phyloP scores from a whole-genome alignment of 2,329 filamentous ascomycete genomes.

The Penicillium sp. region DNA sequence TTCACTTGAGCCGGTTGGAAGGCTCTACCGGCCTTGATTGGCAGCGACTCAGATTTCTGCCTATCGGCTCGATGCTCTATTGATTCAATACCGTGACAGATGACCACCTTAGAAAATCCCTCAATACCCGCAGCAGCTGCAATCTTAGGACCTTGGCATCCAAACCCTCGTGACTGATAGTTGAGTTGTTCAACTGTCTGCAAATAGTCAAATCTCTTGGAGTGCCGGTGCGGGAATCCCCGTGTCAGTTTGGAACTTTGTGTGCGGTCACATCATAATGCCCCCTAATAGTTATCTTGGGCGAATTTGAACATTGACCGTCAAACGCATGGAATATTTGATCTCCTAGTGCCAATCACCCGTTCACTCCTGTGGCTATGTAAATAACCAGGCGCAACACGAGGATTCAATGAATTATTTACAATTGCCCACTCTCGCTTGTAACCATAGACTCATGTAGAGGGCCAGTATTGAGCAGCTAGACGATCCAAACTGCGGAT shows the following conservation, averaged over 20 bases:
- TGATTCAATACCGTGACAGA: constrained; percentile 1
- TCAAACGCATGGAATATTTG: background rate
- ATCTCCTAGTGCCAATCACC: background rate
- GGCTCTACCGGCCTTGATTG: background rate
- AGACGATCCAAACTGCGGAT: no score
- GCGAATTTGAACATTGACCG: background rate
- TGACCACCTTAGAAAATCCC: background rate
- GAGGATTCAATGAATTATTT: background rate
- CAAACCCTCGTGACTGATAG: background rate
- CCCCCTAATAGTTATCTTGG: background rate
- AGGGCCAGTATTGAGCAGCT: no score
- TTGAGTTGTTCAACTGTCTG: background rate
- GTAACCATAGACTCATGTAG: no score
- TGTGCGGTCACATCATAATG: background rate
- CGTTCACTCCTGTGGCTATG: background rate
- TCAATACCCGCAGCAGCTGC: background rate
- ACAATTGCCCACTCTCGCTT: background rate
- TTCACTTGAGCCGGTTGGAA: background rate
- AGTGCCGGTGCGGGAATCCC: background rate
- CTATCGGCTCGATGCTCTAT: background rate
- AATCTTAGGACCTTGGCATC: background rate
- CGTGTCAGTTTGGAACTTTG: background rate
- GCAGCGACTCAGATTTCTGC: background rate
- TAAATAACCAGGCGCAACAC: background rate
- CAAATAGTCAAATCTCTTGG: background rate